Conservation (phyloP, 163 green algal genomes). For the Scenedesmus sp. region DNA sequence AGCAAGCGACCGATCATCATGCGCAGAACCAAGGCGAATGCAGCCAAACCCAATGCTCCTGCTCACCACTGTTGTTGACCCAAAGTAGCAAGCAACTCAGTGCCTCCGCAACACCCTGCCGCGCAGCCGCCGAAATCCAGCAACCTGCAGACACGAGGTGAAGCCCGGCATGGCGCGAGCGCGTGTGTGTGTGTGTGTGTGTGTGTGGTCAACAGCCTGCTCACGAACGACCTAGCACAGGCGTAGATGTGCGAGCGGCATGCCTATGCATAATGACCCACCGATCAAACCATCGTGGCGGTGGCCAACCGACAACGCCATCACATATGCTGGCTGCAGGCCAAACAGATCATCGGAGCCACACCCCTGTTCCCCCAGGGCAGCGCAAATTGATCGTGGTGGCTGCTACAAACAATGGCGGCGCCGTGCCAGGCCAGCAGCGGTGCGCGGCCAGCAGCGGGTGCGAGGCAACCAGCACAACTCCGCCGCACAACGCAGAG, state of each 20-base stretch:
- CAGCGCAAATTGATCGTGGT: neutral
- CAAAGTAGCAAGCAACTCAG: no score
- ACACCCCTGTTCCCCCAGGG: neutral
- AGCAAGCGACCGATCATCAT: neutral
- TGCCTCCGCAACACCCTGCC: neutral
- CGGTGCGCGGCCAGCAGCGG: no score
- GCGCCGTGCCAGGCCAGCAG: no score
- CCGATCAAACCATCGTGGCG: neutral
- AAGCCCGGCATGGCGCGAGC: no score
- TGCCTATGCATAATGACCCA: neutral
- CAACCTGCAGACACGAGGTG: neutral
- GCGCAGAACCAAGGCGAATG: no score
- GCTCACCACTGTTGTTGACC: no score
- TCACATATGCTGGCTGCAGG: neutral
- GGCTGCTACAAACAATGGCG: neutral
- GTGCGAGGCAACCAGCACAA: neutral
- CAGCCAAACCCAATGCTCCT: no score
- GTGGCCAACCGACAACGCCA: neutral
- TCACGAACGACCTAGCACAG: neutral
- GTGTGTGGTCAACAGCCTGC: neutral
- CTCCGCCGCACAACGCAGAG: no score
- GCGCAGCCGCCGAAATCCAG: neutral
- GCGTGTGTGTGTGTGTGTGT: no score
- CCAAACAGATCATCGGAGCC: neutral
- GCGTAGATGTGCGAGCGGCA: neutral